Evolutionary conservation across 768 basidiomycete genomes (phyloP).

Genomic region (Chlorophyllum brunneum): DNA sequence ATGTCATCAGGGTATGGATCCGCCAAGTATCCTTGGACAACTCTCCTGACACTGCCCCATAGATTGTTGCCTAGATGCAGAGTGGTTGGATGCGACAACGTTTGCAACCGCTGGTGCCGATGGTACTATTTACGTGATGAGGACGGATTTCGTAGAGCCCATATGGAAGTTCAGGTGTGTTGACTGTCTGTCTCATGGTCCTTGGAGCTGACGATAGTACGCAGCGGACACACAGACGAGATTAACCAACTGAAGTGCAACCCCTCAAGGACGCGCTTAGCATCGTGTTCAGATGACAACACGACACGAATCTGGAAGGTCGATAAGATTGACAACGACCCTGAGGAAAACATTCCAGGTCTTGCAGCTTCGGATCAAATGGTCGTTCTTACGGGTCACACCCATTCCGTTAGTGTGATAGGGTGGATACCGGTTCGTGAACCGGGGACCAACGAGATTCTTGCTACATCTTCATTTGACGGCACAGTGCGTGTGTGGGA

Average conservation of each 20-base stretch:
- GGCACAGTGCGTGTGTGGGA: slow-evolving; percentile 82
- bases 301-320: slow-evolving; percentile 78
- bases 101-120: slow-evolving; percentile 79
- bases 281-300: slow-evolving; percentile 79
- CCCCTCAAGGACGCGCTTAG: slow-evolving; percentile 58
- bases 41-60: neutral
- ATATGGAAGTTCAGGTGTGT: slow-evolving; percentile 62
- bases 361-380: slow-evolving; percentile 31
- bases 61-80: slow-evolving; percentile 81
- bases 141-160: slow-evolving; percentile 47
- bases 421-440: slow-evolving; percentile 61
- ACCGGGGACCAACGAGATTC: slow-evolving; percentile 50
- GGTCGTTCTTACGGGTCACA: slow-evolving; percentile 59
- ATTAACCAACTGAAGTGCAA: slow-evolving; percentile 78
- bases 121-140: slow-evolving; percentile 55
- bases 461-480: slow-evolving; percentile 83
- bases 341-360: slow-evolving; percentile 39
- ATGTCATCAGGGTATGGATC: slow-evolving; percentile 53
- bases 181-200: neutral
- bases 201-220: slow-evolving; percentile 11
- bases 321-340: slow-evolving; percentile 34
- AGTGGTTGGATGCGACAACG: slow-evolving; percentile 68
- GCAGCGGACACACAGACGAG: slow-evolving; percentile 71
- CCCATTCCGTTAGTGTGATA: slow-evolving; percentile 58
- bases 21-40: slow-evolving; percentile 4